Evolutionary conservation across 495 filamentous ascomycete species (phyloP).

Genomic region (Penicillium samsonianum): DNA sequence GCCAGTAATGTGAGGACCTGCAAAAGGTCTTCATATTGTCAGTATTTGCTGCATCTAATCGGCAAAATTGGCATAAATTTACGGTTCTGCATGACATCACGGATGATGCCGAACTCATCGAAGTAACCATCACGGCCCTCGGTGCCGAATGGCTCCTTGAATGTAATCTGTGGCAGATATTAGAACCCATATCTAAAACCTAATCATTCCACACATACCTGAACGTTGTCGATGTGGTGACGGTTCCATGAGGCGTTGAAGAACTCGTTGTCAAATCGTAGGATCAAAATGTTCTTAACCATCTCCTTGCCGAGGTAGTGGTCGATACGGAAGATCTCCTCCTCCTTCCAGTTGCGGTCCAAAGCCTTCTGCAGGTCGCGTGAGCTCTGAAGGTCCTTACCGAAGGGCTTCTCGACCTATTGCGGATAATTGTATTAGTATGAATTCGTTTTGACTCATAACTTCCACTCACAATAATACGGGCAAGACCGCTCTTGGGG

Average conservation of each 20-base stretch:
- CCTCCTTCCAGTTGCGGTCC: slow-evolving; percentile 97
- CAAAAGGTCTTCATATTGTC: slow-evolving; percentile 64
- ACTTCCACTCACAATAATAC: slow-evolving; percentile 88
- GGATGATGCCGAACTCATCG: slow-evolving; percentile 98
- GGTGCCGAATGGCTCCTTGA: slow-evolving; percentile 99
- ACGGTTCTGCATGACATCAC: slow-evolving; percentile 97
- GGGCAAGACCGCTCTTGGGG: slow-evolving; percentile 80
- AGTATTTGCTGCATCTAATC: slow-evolving; percentile 16
- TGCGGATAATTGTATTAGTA: background rate
- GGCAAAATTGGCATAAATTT: slow-evolving; percentile 21
- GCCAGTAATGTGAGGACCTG: slow-evolving; percentile 95
- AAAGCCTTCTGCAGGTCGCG: slow-evolving; percentile 93
- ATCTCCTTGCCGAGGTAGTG: slow-evolving; percentile 99
- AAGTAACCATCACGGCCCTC: slow-evolving; percentile 99
- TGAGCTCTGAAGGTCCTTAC: slow-evolving; percentile 92
- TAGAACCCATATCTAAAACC: slow-evolving; percentile 4
- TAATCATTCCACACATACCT: slow-evolving; percentile 45
- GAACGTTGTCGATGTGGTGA: slow-evolving; percentile 98
- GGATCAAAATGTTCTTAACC: slow-evolving; percentile 99
- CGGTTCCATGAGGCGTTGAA: slow-evolving; percentile 99
- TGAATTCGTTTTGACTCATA: background rate
- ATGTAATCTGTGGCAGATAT: slow-evolving; percentile 67
- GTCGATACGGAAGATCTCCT: slow-evolving; percentile 99
- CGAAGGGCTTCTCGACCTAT: slow-evolving; percentile 98
- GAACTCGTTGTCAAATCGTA: slow-evolving; percentile 98